Percentiles rank a stretch among this genome's conserved stretches.
These are phyloP conservation scores for Fusarium chaquense DNA, from an alignment of 2,329 filamentous ascomycete species.

Conservation along the genomic window DNA sequence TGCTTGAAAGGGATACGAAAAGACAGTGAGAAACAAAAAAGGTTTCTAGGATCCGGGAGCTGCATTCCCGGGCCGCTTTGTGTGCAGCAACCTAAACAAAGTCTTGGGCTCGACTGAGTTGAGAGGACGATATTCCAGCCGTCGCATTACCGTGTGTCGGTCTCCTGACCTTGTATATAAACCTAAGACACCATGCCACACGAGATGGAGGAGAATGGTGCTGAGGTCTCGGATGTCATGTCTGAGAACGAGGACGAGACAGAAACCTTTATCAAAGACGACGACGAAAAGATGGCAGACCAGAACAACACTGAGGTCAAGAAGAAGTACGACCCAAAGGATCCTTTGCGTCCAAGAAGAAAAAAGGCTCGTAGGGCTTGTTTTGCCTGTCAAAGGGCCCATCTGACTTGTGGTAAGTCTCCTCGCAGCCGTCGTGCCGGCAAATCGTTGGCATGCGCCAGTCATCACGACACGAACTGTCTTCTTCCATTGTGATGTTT, in stretches of 20 bases:
- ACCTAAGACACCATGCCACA: slow-evolving; percentile 67
- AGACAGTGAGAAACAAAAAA: slow-evolving; percentile 31
- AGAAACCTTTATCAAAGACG: slow-evolving; percentile 54
- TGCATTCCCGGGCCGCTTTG: slow-evolving; percentile 51
- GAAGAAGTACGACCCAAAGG: slow-evolving; percentile 85
- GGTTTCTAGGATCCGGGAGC: slow-evolving; percentile 46
- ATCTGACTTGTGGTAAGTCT: slow-evolving; percentile 95
- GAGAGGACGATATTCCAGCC: slow-evolving; percentile 41
- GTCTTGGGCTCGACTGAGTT: slow-evolving; percentile 36
- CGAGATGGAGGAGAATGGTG: slow-evolving; percentile 64
- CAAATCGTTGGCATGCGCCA: slow-evolving; percentile 10
- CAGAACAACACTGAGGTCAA: slow-evolving; percentile 63
- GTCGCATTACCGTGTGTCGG: slow-evolving; percentile 35
- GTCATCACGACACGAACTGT: slow-evolving; percentile 6
- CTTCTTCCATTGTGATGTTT: slow-evolving; percentile 31
- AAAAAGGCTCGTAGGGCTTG: slow-evolving; percentile 98
- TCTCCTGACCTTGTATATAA: slow-evolving; percentile 57
- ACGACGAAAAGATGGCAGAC: slow-evolving; percentile 66
- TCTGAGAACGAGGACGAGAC: slow-evolving; percentile 71
- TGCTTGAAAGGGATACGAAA: slow-evolving; percentile 46
- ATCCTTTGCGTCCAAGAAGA: slow-evolving; percentile 86
- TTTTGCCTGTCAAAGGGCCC: slow-evolving; percentile 95
- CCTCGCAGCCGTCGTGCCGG: slow-evolving; percentile 19
- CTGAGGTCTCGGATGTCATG: slow-evolving; percentile 69
- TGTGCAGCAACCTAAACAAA: slow-evolving; percentile 40